These are phyloP conservation scores for Haematococcus lacustris DNA, from an alignment of 139 green algal genomes.

Conservation along the genomic window DNA sequence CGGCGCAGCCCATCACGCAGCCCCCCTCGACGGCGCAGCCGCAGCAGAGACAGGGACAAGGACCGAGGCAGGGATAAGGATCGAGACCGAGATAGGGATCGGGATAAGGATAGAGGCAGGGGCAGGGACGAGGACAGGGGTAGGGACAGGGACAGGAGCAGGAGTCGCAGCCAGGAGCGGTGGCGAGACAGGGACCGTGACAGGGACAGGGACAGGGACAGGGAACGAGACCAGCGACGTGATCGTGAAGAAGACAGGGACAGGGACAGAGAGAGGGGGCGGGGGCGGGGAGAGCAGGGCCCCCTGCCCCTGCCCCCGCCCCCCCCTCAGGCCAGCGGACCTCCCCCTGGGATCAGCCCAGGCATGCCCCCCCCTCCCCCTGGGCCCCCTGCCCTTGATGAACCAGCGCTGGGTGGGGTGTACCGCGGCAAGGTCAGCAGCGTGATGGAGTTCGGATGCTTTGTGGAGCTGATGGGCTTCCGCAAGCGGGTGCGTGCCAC, in stretches of 20 bases:
- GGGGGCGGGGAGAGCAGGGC: slow-evolving; percentile 4
- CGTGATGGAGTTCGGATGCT: slow-evolving; percentile 94
- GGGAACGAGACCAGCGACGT: slow-evolving; percentile 1
- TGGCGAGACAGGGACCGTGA: not conserved
- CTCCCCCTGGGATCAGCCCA: too few species aligned
- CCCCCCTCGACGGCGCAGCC: too few species aligned
- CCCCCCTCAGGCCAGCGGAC: too few species aligned
- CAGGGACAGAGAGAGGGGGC: slow-evolving; percentile 3
- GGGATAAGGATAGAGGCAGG: slow-evolving; percentile 12
- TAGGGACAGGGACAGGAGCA: slow-evolving; percentile 3
- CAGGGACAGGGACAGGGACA: slow-evolving; percentile 1
- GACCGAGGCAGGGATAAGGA: slow-evolving; percentile 17
- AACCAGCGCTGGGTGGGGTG: slow-evolving; percentile 48
- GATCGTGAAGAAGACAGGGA: slow-evolving; percentile 16
- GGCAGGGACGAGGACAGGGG: slow-evolving; percentile 12
- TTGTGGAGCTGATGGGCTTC: slow-evolving; percentile 86
- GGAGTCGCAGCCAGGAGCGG: slow-evolving; percentile 7
- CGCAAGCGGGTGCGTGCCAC: not conserved
- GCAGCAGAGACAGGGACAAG: slow-evolving; percentile 15
- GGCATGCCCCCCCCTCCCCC: slow-evolving; percentile 18
- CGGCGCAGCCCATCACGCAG: too few species aligned
- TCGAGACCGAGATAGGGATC: slow-evolving; percentile 15
- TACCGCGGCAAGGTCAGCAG: slow-evolving; percentile 62
- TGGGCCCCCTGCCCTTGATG: slow-evolving; percentile 16
- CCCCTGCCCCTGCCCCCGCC: too few species aligned